Conservation (phyloP, 2,329 filamentous ascomycete species). For the Epichloe coenophiala region DNA sequence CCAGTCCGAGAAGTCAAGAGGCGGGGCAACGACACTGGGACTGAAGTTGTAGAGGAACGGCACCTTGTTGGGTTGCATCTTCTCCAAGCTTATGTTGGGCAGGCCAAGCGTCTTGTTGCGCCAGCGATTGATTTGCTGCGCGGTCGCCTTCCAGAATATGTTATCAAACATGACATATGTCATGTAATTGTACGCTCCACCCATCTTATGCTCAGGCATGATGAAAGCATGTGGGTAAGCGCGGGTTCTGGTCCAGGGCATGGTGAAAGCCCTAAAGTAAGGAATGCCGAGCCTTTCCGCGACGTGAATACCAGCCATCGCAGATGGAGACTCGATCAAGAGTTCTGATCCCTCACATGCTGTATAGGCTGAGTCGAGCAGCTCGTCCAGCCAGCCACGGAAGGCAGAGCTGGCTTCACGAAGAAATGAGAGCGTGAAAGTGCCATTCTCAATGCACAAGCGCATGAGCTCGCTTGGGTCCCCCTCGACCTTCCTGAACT, state of each 20-base stretch:
- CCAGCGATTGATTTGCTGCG: slow-evolving; percentile 87
- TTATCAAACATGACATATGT: slow-evolving; percentile 95
- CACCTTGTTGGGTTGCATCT: slow-evolving; percentile 93
- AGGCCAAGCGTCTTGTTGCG: slow-evolving; percentile 67
- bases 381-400: slow-evolving; percentile 85
- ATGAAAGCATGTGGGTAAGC: slow-evolving; percentile 96
- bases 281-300: slow-evolving; percentile 86
- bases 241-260: slow-evolving; percentile 95
- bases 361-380: slow-evolving; percentile 67
- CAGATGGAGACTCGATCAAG: slow-evolving; percentile 86
- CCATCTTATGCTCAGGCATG: slow-evolving; percentile 85
- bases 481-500: slow-evolving; percentile 77
- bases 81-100: slow-evolving; percentile 70
- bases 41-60: slow-evolving; percentile 98
- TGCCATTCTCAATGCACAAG: slow-evolving; percentile 91
- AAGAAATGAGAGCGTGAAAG: slow-evolving; percentile 87
- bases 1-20: slow-evolving; percentile 94
- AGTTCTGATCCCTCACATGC: slow-evolving; percentile 81
- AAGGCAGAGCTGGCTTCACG: slow-evolving; percentile 78
- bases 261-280: slow-evolving; percentile 94
- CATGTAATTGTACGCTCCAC: slow-evolving; percentile 87
- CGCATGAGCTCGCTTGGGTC: slow-evolving; percentile 92
- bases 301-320: slow-evolving; percentile 96
- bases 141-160: slow-evolving; percentile 90
- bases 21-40: slow-evolving; percentile 82